phyloP scores from a whole-genome alignment of 345 rosid genomes.

The Rhodamnia rubescens region DNA sequence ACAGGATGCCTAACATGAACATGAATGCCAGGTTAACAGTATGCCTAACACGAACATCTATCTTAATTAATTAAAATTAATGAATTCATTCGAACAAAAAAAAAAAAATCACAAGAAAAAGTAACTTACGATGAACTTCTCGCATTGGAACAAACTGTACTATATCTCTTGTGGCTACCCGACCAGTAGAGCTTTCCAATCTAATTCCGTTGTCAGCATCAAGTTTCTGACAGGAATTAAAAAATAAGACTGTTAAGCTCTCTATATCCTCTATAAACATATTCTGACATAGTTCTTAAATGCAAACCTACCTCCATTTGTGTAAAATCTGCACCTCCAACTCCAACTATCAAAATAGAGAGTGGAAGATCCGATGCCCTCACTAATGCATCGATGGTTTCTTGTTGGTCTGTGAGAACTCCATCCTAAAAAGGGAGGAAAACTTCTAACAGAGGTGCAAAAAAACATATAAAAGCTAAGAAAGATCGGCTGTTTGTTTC shows the following conservation, averaged over 20 bases:
- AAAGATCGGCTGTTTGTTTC: not conserved
- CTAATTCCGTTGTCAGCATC: slow-evolving; percentile 72
- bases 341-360: slow-evolving; percentile 80
- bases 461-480: not conserved
- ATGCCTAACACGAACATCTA: not conserved
- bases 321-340: slow-evolving; percentile 66
- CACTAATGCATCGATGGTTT: slow-evolving; percentile 69
- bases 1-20: not conserved
- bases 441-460: not conserved
- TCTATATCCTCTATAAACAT: not conserved
- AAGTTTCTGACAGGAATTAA: slow-evolving; percentile 34
- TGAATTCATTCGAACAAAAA: not conserved
- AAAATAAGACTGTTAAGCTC: not conserved
- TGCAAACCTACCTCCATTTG: slow-evolving; percentile 68
- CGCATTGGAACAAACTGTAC: slow-evolving; percentile 85
- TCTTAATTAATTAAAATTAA: not conserved
- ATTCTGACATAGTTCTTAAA: not conserved
- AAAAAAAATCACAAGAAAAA: not conserved
- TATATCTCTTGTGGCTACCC: slow-evolving; percentile 75
- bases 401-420: slow-evolving; percentile 67
- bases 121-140: slow-evolving; percentile 53
- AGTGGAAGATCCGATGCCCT: slow-evolving; percentile 90
- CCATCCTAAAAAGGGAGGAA: slow-evolving; percentile 50
- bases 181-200: slow-evolving; percentile 67
- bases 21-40: not conserved